Percentiles rank a stretch among this genome's conserved stretches.
phyloP scores from a whole-genome alignment of 2,329 filamentous ascomycete species.

The Aspergillus brasiliensis region DNA sequence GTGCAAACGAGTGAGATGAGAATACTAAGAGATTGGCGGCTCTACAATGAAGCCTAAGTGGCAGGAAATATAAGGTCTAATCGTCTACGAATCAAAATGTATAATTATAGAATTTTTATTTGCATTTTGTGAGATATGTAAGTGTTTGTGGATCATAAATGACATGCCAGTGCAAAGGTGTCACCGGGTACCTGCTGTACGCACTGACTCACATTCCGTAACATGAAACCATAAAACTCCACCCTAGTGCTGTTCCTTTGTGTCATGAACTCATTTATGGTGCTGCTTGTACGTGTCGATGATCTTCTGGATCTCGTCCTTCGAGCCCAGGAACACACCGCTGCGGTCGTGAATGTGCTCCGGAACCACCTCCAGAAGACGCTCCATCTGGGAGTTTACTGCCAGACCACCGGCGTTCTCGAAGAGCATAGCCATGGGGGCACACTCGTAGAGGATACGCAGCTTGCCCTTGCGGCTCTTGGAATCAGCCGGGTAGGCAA shows the following conservation, averaged over 20 bases:
- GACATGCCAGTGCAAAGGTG: background rate
- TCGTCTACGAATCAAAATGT: background rate
- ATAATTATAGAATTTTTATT: constrained; percentile 2
- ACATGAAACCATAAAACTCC: background rate
- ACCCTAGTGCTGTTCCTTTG: background rate
- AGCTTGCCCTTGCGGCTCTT: constrained; percentile 99
- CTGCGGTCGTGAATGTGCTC: constrained; percentile 93
- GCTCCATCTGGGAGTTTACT: constrained; percentile 84
- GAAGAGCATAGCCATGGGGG: constrained; percentile 98
- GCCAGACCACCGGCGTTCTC: constrained; percentile 97
- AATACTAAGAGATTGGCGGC: too few relatives aligned
- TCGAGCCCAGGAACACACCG: constrained; percentile 94
- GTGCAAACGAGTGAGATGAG: too few relatives aligned
- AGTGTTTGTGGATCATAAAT: constrained; percentile 5
- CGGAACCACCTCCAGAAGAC: constrained; percentile 86
- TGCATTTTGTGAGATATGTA: background rate
- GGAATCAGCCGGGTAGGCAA: constrained; percentile 95
- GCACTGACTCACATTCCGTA: background rate
- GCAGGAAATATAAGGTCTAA: too few relatives aligned
- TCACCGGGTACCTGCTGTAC: background rate
- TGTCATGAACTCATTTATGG: constrained; percentile 30
- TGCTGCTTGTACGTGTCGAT: constrained; percentile 72
- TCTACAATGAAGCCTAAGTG: too few relatives aligned
- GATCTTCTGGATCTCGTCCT: constrained; percentile 93
- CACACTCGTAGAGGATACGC: constrained; percentile 95